Percentiles rank a stretch among this genome's conserved stretches.
phyloP scores from a whole-genome alignment of 192 early-diverging fungal genomes.

The Coemansia aciculifera region DNA sequence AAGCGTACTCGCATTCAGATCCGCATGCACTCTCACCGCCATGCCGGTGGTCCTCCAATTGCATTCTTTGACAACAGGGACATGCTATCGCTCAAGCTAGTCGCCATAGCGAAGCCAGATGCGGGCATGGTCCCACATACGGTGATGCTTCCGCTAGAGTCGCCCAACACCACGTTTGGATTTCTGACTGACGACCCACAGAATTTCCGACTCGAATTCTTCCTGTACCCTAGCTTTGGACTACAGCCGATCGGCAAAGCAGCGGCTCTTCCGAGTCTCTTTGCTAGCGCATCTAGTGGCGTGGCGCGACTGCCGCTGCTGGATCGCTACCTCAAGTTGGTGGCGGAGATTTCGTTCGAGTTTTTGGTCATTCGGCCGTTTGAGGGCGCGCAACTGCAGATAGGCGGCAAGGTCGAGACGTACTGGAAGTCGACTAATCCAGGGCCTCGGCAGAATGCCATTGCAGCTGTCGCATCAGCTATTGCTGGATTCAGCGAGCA shows the following conservation, averaged over 20 bases:
- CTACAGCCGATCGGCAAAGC: slow-evolving; percentile 88
- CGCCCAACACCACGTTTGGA: slow-evolving; percentile 67
- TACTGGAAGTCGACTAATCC: slow-evolving; percentile 99
- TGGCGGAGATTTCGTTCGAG: slow-evolving; percentile 87
- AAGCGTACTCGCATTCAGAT: slow-evolving; percentile 87
- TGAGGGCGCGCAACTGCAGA: slow-evolving; percentile 81
- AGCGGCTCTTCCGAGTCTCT: slow-evolving; percentile 73
- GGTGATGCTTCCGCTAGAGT: slow-evolving; percentile 84
- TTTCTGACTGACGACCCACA: slow-evolving; percentile 79
- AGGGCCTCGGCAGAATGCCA: slow-evolving; percentile 23
- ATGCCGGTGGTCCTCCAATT: slow-evolving; percentile 26
- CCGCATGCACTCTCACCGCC: slow-evolving; percentile 58
- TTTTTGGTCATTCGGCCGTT: slow-evolving; percentile 86
- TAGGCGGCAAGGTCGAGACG: slow-evolving; percentile 95
- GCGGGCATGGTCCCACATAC: slow-evolving; percentile 86
- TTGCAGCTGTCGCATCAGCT: background rate
- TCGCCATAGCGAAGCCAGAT: slow-evolving; percentile 86
- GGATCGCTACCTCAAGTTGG: slow-evolving; percentile 86
- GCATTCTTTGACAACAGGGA: slow-evolving; percentile 44
- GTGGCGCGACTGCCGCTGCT: slow-evolving; percentile 71
- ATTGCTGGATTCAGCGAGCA: slow-evolving; percentile 14
- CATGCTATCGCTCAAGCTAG: slow-evolving; percentile 74
- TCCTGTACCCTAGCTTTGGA: slow-evolving; percentile 96
- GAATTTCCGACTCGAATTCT: slow-evolving; percentile 88
- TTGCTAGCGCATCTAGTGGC: slow-evolving; percentile 47